Evolutionary conservation across 2,329 filamentous ascomycete genomes (phyloP).

Genomic region (Talaromyces sp.): DNA sequence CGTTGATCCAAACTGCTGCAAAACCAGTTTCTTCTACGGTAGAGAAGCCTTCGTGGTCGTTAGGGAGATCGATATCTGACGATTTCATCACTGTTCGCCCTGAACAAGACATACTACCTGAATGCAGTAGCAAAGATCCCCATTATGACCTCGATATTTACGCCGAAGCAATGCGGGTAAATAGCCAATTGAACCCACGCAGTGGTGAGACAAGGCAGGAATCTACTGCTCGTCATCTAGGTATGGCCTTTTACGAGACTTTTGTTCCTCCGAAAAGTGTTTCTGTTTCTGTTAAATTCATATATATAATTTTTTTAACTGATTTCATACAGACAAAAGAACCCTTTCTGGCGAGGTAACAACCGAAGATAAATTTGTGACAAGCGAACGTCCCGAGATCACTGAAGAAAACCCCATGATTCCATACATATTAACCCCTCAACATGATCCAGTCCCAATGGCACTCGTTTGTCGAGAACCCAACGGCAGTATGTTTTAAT

Average conservation of each 20-base stretch:
- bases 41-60: background rate
- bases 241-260: constrained; percentile 17
- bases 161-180: constrained; percentile 57
- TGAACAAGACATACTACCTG: constrained; percentile 33
- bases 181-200: constrained; percentile 49
- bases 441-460: constrained; percentile 58
- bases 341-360: background rate
- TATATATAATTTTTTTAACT: too few species aligned
- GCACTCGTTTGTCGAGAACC: constrained; percentile 65
- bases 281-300: too few species aligned
- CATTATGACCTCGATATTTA: constrained; percentile 60
- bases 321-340: constrained; percentile 6
- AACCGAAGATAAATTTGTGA: constrained; percentile 48
- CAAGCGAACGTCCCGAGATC: constrained; percentile 50
- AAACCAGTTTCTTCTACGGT: constrained; percentile 12
- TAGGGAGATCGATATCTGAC: background rate
- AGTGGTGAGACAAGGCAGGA: constrained; percentile 49
- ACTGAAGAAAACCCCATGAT: constrained; percentile 53
- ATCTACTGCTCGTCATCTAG: constrained; percentile 60
- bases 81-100: background rate
- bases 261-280: background rate
- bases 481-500: constrained; percentile 44
- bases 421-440: constrained; percentile 55
- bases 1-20: constrained; percentile 49
- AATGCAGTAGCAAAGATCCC: constrained; percentile 54